Evolutionary conservation across 1,284 basidiomycete genomes (phyloP), one percentile per base, ranked within the genome.

Genomic region (Ustilago vetiveriae): DNA sequence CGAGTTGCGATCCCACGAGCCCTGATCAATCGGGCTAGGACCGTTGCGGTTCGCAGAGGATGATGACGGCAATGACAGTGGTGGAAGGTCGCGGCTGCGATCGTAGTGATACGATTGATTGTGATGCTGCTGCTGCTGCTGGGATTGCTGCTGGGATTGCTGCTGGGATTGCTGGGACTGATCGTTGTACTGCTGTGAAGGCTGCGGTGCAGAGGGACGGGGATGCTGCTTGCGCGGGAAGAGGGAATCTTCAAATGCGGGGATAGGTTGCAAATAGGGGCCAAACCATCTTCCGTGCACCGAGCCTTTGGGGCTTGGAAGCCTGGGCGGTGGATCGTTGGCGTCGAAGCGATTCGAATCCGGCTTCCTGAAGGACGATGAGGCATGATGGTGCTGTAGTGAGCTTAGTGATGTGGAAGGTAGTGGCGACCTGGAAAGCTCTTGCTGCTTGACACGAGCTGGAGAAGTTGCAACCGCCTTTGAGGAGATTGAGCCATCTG

Each of bases 221-320:
- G 49, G 47, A 13, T 38, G 36, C 5, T 45, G 42, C 35, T 65
- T 65, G 8, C 50, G 45, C 4, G 62, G 37, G 24, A 65, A 65
- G 17, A 65, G 23, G 1, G 62, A 59, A 14, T 59, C 56, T 23
- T 66, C 55, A 21, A 66, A 49, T 16, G 54, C 44, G 27, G 58
- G 54, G 10, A 69, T 58, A 1, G 58, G 55, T 38, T 69, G 66
- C 13, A 69, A 36, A 29, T 69, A 69, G 7, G 66, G 66, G 2
- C 66, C 66, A n/a, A 63, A 59, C 66, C 66, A 69, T 39, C 66
- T 42, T 41, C 58, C 66, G n/a, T 63, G 58, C 3, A 63, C 50
- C 8, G 50, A 50, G 0, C 66, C 66, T 14, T 69, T 62, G 7
- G 66, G 59, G 19, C 59, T 69, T n/a, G 66, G 59, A 24, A 68